phyloP scores from a whole-genome alignment of 208 protist species.

The Leishmania arabica region DNA sequence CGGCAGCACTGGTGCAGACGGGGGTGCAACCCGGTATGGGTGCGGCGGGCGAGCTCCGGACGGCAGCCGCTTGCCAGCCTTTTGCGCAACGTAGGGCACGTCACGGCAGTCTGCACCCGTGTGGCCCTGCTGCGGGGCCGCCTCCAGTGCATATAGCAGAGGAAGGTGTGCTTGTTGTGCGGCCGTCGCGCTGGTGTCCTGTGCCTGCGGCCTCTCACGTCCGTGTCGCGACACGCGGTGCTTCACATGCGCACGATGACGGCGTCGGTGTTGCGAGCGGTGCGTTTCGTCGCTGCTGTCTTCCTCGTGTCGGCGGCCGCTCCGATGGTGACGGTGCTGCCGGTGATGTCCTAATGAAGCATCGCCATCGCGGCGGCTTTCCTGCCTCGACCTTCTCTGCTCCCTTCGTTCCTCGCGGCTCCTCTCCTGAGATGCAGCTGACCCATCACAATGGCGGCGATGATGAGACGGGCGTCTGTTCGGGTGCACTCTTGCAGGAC shows the following conservation, averaged over 20 bases:
- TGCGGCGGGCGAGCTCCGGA: background rate
- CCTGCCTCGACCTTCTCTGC: background rate
- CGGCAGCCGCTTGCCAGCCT: background rate
- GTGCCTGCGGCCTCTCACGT: background rate
- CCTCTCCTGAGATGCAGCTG: background rate
- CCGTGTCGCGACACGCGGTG: background rate
- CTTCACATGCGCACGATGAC: background rate
- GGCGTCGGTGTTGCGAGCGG: constrained; percentile 7
- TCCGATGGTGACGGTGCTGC: background rate
- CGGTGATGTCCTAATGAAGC: background rate
- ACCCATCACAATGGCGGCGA: background rate
- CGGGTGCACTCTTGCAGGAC: background rate
- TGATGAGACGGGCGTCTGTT: background rate
- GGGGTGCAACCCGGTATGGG: background rate
- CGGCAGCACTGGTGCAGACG: background rate
- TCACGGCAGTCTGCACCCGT: background rate
- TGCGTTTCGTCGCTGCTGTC: background rate
- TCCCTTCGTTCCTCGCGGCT: background rate
- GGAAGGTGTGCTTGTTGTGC: background rate
- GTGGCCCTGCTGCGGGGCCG: background rate
- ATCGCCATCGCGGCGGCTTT: background rate
- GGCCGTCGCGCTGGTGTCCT: background rate
- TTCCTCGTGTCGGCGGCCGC: background rate
- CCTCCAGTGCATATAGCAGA: background rate
- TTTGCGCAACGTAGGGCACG: background rate